A percentile compares a stretch with the other conserved stretches of the same genome.
Evolutionary conservation across 176 grass and related monocot species (phyloP).

Genomic region (Musa troglodytarum): DNA sequence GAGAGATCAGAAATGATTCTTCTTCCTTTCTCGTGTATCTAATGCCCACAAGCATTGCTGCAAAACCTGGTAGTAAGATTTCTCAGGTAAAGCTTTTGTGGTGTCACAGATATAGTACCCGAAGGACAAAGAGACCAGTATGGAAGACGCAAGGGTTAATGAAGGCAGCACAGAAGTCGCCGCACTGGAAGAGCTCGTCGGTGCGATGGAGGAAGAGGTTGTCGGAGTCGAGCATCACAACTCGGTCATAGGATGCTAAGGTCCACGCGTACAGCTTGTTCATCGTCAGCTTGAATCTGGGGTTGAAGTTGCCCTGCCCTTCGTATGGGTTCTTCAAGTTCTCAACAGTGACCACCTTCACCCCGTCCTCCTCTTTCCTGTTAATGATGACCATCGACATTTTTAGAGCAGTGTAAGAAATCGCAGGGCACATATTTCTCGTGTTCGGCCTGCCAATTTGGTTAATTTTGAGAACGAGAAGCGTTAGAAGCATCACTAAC

Average conservation of each 20-base stretch:
- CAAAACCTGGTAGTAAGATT: too few species aligned
- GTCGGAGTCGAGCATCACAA: constrained; percentile 93
- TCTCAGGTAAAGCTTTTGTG: too few species aligned
- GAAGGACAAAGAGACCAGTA: constrained; percentile 88
- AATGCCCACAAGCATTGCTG: too few species aligned
- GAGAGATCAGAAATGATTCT: neutral
- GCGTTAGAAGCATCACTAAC: too few species aligned
- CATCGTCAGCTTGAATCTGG: constrained; percentile 84
- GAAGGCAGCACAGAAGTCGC: constrained; percentile 83
- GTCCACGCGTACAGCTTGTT: constrained; percentile 97
- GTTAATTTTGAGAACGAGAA: too few species aligned
- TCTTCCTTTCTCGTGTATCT: too few species aligned
- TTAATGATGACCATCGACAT: neutral
- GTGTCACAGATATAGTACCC: constrained; percentile 28
- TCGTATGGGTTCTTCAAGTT: constrained; percentile 94
- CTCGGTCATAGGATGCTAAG: constrained; percentile 61
- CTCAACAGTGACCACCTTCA: constrained; percentile 77
- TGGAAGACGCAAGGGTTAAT: constrained; percentile 97
- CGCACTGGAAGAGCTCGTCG: constrained; percentile 89
- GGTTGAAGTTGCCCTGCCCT: constrained; percentile 81
- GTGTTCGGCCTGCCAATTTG: too few species aligned
- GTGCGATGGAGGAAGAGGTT: constrained; percentile 93
- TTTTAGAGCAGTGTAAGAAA: too few species aligned
- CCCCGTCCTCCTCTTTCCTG: constrained; percentile 84
- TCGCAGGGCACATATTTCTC: too few species aligned